Evolutionary conservation across 2,329 filamentous ascomycete genomes (phyloP), one percentile per base, ranked within the genome.

Genomic region (Alternaria solani): DNA sequence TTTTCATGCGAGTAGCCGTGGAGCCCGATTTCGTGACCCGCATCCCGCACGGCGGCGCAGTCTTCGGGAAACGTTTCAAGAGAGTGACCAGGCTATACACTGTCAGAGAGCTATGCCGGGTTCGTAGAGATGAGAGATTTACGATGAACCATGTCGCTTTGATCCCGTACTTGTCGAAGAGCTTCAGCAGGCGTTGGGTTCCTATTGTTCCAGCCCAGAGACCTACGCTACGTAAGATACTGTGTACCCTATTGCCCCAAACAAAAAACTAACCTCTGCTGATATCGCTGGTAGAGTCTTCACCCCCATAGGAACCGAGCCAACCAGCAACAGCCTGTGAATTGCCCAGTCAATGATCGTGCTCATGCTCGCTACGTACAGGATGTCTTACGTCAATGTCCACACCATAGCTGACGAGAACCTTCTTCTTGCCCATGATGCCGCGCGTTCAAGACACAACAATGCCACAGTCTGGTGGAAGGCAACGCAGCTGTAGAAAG

Each of bases 1-100:
- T 93, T 92, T 73, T 93, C 90, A 69, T 93, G 90, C 0, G 85
- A 88, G 78, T 93, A 93, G 5, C 81, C 90, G 64, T 93, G 90
- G 7, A 91, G 81, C 2, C 88, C 88, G 60, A 86, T 87, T 71
- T 91, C 88, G 69, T 90, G 88, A 2, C 88, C 88, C 0, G 83
- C 82, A 62, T 91, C 88, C 14, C 86, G 84, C 7, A 91, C 55
- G 80, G 84, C 72, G n/a, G 76, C 77, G 68, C 86, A 89, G 73
- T 90, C 87, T 72, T 89, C 87, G 0, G 88, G 88, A 66, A 91
- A 91, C 0, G 87, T 89, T 70, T 90, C 88, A 3, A 90, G 82
- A 0, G 82, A 84, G 70, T 90, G 88, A 85, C 89, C 73, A 2
- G 89, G 25, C 23, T 46, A 25, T 43, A 2, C 1, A 18, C 4